Evolutionary conservation across 192 early-diverging fungal genomes (phyloP).

Genomic region (Allomyces arbusculus): DNA sequence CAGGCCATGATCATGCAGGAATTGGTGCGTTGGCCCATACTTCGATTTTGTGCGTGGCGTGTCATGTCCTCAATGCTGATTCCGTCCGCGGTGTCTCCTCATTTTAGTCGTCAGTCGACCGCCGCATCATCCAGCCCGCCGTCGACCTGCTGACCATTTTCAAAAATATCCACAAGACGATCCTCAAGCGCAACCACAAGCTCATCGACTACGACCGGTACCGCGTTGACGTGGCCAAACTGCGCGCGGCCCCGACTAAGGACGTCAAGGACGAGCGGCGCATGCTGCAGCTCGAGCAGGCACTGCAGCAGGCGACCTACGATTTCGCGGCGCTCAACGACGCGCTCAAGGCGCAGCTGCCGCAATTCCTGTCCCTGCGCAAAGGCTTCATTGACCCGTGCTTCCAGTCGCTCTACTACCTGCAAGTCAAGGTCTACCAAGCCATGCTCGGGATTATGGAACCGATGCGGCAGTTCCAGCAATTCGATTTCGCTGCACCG

Average conservation of each 20-base stretch:
- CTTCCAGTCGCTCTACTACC: slow-evolving; percentile 60
- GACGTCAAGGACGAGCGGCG: slow-evolving; percentile 42
- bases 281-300: slow-evolving; percentile 42
- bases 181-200: slow-evolving; percentile 81
- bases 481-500: neutral
- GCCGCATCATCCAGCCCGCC: slow-evolving; percentile 53
- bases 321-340: slow-evolving; percentile 75
- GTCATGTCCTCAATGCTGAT: too few species aligned
- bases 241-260: slow-evolving; percentile 40
- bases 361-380: slow-evolving; percentile 50
- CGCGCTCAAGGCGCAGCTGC: slow-evolving; percentile 57
- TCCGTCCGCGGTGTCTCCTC: neutral
- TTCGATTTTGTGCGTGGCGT: too few species aligned
- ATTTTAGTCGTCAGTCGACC: slow-evolving; percentile 44
- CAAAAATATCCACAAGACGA: slow-evolving; percentile 57
- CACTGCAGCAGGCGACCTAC: slow-evolving; percentile 56
- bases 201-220: slow-evolving; percentile 81
- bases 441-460: slow-evolving; percentile 40
- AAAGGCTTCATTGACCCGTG: slow-evolving; percentile 69
- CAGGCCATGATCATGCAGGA: slow-evolving; percentile 19
- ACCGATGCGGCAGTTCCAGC: slow-evolving; percentile 1
- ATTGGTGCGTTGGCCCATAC: slow-evolving; percentile 17
- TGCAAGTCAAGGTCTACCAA: slow-evolving; percentile 59
- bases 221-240: slow-evolving; percentile 45
- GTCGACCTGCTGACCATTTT: slow-evolving; percentile 52